Base-by-base conservation (phyloP, 1,284 basidiomycete species). In the Ganoderma meredithae region DNA sequence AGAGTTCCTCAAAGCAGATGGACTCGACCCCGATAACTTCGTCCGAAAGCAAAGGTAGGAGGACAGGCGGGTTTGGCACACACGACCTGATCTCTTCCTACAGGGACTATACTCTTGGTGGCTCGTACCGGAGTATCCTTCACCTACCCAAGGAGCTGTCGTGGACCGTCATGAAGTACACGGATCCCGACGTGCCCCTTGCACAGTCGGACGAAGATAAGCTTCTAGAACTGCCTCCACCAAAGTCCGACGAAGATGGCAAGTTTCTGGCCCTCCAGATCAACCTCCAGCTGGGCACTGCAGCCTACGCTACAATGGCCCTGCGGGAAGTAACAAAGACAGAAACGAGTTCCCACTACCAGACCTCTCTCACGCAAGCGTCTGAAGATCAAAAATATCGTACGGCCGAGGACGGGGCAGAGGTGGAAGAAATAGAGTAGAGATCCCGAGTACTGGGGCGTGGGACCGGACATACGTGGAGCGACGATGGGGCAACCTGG, bases 281-380 rank as follows among this genome's bases (percentile, higher is more conserved):
- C 66, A 82, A 89, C 61, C 81, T 97, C 67, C 88, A 87, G 15
- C 85, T 98, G 25, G 94, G 94, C 27, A 95, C 95, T 3, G 92
- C 94, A 2, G 93, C 95, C 2, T 98, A 97, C 79, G 96, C 96
- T 1, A 98, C 96, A 3, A 98, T 98, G 96, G 96, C 96, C 4
- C 79, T 98, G 71, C 88, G 96, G 58, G 95, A 97, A 80, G 90
- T 97, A 56, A 97, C 95, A 15, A 96, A 96, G 81, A 93, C 92
- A 49, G 95, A 97, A 76, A 98, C 96, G 13, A 95, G 94, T 74
- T 91, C 94, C 9, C 94, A 95, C 79, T 91, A 90, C 78, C 95
- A 97, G 80, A 93, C 88, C 22, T 84, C 83, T 68, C 85, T 97
- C 73, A 97, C 96, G 19, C 85, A 86, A 68, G 86, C 86, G 49